These are phyloP conservation scores for Pythium grandisporangium DNA, from an alignment of 352 stramenopile species.

Conservation along the genomic window DNA sequence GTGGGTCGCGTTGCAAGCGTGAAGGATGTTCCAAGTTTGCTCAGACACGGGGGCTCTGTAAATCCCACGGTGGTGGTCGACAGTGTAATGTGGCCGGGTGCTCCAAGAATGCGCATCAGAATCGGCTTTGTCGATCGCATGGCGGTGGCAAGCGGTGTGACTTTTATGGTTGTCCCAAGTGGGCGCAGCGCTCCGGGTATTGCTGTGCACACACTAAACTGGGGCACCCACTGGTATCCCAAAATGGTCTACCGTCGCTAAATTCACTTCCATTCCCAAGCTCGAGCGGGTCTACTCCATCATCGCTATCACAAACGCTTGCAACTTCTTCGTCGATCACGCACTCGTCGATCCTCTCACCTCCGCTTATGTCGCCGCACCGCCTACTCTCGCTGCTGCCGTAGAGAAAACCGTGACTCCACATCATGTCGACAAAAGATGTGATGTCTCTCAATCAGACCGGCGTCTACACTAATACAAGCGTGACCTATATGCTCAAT, in stretches of 20 bases:
- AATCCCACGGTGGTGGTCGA: constrained; percentile 73
- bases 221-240: constrained; percentile 8
- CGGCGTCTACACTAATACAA: no score
- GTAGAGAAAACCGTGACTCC: constrained; percentile 20
- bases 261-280: constrained; percentile 14
- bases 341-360: constrained; percentile 25
- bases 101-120: constrained; percentile 80
- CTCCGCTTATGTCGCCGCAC: constrained; percentile 51
- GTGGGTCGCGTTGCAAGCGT: constrained; percentile 76
- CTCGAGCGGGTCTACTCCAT: no score
- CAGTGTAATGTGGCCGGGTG: constrained; percentile 69
- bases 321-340: neutral
- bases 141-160: constrained; percentile 77
- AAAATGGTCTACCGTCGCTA: constrained; percentile 5
- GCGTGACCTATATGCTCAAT: no score
- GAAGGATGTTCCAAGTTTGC: constrained; percentile 82
- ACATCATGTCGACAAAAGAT: no score
- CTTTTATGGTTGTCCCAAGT: constrained; percentile 72
- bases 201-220: constrained; percentile 80
- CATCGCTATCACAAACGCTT: no score
- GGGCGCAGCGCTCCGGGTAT: constrained; percentile 76
- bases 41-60: constrained; percentile 73
- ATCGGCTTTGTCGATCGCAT: constrained; percentile 73
- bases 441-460: no score
- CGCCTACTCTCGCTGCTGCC: constrained; percentile 51